Evolutionary conservation across 108 stramenopile genomes (phyloP).

Genomic region (Nannochloropsis gaditana): DNA sequence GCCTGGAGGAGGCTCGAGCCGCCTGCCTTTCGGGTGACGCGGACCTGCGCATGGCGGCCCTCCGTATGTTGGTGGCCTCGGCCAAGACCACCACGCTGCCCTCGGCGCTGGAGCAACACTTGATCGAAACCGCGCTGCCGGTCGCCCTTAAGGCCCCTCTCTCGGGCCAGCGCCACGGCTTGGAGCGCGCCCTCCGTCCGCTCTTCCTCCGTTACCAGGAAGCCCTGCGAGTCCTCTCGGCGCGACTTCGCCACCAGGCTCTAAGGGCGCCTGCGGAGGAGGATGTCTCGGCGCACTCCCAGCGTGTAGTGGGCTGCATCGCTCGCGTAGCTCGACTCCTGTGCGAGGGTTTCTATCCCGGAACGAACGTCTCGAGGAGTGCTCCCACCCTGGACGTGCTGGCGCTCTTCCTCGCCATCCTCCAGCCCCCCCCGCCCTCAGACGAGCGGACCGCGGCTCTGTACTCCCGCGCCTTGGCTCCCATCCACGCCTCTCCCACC

Average conservation of each 20-base stretch:
- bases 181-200: not conserved
- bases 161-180: not conserved
- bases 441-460: not conserved
- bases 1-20: not conserved
- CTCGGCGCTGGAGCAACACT: not conserved
- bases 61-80: not conserved
- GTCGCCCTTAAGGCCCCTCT: conserved; percentile 7
- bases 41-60: not conserved
- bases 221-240: not conserved
- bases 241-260: not conserved
- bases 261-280: not conserved
- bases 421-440: not conserved
- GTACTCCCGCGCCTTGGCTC: not conserved
- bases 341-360: conserved; percentile 3
- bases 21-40: not conserved
- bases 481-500: not conserved
- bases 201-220: conserved; percentile 20
- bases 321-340: not conserved
- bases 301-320: not conserved
- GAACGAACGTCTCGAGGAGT: not conserved
- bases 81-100: not conserved
- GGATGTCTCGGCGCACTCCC: not conserved
- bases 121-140: not conserved
- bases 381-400: conserved; percentile 1
- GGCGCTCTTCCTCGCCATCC: not conserved